A percentile compares a stretch with the other conserved stretches of the same genome.
These are phyloP conservation scores for Acacia melanoxylon DNA, from an alignment of 306 rosid genomes.

Conservation along the genomic window DNA sequence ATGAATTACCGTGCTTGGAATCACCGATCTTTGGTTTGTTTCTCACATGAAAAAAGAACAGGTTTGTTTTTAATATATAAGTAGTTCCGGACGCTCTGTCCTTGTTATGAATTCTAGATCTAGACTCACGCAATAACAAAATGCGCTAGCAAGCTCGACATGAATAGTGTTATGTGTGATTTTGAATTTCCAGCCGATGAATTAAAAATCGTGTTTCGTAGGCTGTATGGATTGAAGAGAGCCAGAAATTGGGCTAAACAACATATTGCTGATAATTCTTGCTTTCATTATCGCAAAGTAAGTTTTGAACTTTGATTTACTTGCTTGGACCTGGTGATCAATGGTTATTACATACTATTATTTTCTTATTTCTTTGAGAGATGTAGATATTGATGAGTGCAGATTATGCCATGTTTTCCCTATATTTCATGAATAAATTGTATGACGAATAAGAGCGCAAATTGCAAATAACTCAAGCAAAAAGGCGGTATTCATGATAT, in stretches of 20 bases:
- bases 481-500: too few relatives aligned
- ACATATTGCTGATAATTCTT: conserved; percentile 79
- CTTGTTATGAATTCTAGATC: neutral
- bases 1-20: conserved; percentile 98
- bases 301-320: conserved; percentile 35
- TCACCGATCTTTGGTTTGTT: conserved; percentile 83
- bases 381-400: conserved; percentile 8
- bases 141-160: neutral
- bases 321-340: conserved; percentile 19
- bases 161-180: neutral
- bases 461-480: too few relatives aligned
- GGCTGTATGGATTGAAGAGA: conserved; percentile 67
- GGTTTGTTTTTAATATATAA: conserved; percentile 39
- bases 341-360: neutral
- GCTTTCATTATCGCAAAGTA: conserved; percentile 88
- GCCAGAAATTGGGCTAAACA: conserved; percentile 75
- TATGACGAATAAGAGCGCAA: too few relatives aligned
- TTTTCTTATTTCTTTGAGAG: conserved; percentile 3
- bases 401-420: too few relatives aligned
- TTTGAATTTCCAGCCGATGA: conserved; percentile 7
- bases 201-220: conserved; percentile 35
- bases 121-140: neutral
- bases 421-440: too few relatives aligned
- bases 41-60: conserved; percentile 66
- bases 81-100: neutral